Evolutionary conservation across 2,329 filamentous ascomycete genomes (phyloP).

Genomic region (Fusarium pininemorale): DNA sequence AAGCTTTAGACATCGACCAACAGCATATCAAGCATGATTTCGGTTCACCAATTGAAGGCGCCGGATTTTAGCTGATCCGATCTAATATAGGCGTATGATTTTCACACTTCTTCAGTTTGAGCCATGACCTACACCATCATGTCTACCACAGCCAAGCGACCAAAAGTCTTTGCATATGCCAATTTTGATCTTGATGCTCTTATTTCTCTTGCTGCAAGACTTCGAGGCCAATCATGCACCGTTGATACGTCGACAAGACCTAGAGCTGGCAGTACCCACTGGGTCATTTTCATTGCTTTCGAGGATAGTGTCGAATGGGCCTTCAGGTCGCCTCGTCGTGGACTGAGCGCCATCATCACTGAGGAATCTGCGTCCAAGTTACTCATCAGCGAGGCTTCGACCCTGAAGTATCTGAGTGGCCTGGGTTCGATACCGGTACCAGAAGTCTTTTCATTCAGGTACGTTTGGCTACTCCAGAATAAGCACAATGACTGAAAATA

Average conservation of each 20-base stretch:
- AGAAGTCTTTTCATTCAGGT: neutral
- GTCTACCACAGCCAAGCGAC: neutral
- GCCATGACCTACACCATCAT: neutral
- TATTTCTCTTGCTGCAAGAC: rapidly evolving
- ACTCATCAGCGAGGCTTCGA: neutral
- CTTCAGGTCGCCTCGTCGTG: neutral
- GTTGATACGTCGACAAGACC: neutral
- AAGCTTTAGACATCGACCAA: neutral
- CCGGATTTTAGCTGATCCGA: neutral
- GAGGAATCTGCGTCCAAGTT: neutral
- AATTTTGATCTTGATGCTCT: neutral
- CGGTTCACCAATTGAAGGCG: neutral
- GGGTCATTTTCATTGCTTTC: neutral
- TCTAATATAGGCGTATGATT: neutral
- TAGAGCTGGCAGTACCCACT: neutral
- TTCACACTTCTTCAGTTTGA: neutral
- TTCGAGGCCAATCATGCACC: neutral
- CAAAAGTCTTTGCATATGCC: neutral
- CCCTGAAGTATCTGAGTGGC: neutral
- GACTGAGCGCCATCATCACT: neutral
- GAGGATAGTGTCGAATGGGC: neutral
- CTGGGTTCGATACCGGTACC: neutral
- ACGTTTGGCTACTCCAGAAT: neutral
- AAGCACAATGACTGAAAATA: neutral
- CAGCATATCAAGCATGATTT: neutral